phyloP scores from a whole-genome alignment of 2,329 filamentous ascomycete species.

The Hypoxylon rubiginosum region DNA sequence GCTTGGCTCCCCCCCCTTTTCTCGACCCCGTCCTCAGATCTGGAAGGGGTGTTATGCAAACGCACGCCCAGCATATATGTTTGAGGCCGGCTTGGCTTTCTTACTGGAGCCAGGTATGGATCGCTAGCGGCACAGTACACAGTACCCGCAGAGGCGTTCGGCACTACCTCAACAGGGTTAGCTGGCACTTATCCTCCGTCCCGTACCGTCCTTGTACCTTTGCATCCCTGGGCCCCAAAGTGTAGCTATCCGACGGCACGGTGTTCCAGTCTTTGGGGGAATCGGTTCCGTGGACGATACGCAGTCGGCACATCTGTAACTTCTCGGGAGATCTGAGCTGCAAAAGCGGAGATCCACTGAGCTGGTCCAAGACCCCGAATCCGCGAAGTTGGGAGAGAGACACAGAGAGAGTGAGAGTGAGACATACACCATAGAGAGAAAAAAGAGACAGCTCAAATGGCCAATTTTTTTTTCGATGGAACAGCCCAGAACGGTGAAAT shows the following conservation, averaged over 20 bases:
- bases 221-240: constrained; percentile 15
- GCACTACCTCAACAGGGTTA: constrained; percentile 33
- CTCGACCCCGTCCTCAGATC: constrained; percentile 33
- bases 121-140: constrained; percentile 32
- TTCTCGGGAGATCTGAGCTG: constrained; percentile 32
- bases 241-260: constrained; percentile 41
- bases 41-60: constrained; percentile 30
- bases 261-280: constrained; percentile 27
- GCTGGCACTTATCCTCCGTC: constrained; percentile 24
- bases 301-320: constrained; percentile 27
- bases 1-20: not conserved
- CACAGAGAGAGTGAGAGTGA: not conserved
- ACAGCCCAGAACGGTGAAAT: constrained; percentile 14
- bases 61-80: constrained; percentile 25
- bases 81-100: constrained; percentile 33
- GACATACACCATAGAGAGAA: not conserved
- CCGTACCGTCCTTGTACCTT: constrained; percentile 30
- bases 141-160: constrained; percentile 38
- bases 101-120: constrained; percentile 20
- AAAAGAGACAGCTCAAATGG: not conserved
- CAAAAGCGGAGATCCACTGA: constrained; percentile 18
- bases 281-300: constrained; percentile 23
- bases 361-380: constrained; percentile 13
- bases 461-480: constrained; percentile 12
- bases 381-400: constrained; percentile 12